A percentile compares a stretch with the other conserved stretches of the same genome.
phyloP scores from a whole-genome alignment of 2,329 filamentous ascomycete species.

The Nemania sp. region DNA sequence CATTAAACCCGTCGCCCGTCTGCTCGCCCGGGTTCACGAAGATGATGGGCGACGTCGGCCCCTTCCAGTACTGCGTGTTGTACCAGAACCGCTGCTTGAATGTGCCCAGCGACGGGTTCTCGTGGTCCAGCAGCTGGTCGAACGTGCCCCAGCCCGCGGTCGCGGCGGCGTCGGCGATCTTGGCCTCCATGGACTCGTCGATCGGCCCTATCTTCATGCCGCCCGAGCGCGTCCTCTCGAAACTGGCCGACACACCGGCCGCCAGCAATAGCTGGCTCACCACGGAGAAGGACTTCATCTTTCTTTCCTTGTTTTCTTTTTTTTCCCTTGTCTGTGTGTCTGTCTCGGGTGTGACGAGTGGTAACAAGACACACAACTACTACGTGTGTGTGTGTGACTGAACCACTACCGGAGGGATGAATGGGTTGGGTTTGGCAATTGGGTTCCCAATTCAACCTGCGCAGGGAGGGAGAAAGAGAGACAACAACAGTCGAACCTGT shows the following conservation, averaged over 20 bases:
- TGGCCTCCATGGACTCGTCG: constrained; percentile 27
- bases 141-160: constrained; percentile 40
- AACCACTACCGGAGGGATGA: no score
- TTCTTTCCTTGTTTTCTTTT: no score
- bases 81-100: constrained; percentile 49
- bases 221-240: constrained; percentile 28
- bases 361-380: no score
- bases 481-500: no score
- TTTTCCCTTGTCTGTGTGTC: constrained; percentile 10
- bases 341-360: no score
- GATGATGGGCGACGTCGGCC: constrained; percentile 45
- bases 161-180: not conserved
- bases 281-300: constrained; percentile 36
- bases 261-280: constrained; percentile 36
- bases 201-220: constrained; percentile 38
- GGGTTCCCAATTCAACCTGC: no score
- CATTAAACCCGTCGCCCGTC: constrained; percentile 41
- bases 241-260: constrained; percentile 33
- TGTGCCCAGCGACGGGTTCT: constrained; percentile 45
- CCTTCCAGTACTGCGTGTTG: constrained; percentile 45
- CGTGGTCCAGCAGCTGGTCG: constrained; percentile 48
- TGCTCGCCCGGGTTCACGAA: constrained; percentile 48
- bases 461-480: no score
- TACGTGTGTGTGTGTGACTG: no score
- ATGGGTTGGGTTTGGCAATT: no score